Evolutionary conservation across 1,284 basidiomycete genomes (phyloP), one percentile per base, ranked within the genome.

Genomic region (Malassezia pachydermatis): DNA sequence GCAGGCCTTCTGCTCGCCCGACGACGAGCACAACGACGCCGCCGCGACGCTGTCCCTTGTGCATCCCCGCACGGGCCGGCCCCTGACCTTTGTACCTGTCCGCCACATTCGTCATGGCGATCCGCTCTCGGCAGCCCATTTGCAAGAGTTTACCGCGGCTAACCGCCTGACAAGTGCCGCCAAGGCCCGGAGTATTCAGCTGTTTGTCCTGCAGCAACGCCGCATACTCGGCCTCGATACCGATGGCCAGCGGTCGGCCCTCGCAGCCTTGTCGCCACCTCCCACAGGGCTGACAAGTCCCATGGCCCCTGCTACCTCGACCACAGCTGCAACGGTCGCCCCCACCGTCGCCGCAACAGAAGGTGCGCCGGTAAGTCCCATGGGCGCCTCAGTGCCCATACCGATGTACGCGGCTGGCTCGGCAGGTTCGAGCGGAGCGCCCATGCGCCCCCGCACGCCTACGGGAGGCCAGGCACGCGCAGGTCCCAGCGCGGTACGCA

Each of bases 91-190:
- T 78, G 36, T 77, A 77, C 84, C 83, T n/a, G 60, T 82, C 83
- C 86, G 57, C 39, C 57, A 57, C 44, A 52, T 76, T 10, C 74
- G 72, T 1, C 62, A 57, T 40, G 68, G 73, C 20, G 66, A 74
- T 27, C 54, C 63, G 5, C 58, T 76, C 20, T 72, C 73, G n/a
- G 59, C 61, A 1, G 62, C 65, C n/a, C 65, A 67, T 66, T 74
- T 98, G 61, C 88, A 84, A 73, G 72, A 88, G 24, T 89, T 89
- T 83, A 77, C 86, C 45, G 83, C 80, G 48, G 81, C 92, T 75
- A 89, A 90, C 59, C 65, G 82, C 73, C 17, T 45, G 23, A 32
- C 39, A 19, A 39, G 20, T 24, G 1, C 36, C 13, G 35, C 48
- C 24, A 36, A 34, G 33, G 47, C 37, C 16, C 41, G 37, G 22